Conservation (phyloP, 495 filamentous ascomycete genomes). For the Ascodesmis nigricans region DNA sequence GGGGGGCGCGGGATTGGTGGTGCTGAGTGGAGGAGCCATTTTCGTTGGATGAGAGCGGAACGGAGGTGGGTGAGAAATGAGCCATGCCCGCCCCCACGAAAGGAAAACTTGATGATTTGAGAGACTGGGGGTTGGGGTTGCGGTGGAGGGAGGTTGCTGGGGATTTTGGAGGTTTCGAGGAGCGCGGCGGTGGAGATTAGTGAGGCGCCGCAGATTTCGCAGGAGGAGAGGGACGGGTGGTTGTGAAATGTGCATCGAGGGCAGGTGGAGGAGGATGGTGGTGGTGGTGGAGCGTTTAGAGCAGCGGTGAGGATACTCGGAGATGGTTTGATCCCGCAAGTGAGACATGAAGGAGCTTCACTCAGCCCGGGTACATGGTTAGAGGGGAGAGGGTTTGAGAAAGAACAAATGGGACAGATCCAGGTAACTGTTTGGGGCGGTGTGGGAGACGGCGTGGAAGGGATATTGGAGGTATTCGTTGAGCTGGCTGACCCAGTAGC, state of each 20-base stretch:
- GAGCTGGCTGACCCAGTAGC: constrained; percentile 28
- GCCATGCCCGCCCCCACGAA: constrained; percentile 71
- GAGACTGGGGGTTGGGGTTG: constrained; percentile 26
- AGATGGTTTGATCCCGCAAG: constrained; percentile 88
- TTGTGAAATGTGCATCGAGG: constrained; percentile 88
- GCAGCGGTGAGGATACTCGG: constrained; percentile 21
- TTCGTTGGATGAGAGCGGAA: constrained; percentile 66
- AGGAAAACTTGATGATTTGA: constrained; percentile 77
- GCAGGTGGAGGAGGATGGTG: constrained; percentile 33
- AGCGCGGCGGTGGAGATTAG: not conserved
- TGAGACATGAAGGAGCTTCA: constrained; percentile 55
- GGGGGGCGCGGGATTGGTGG: constrained; percentile 64
- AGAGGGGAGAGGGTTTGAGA: constrained; percentile 83
- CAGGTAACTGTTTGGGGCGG: constrained; percentile 49
- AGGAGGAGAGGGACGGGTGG: constrained; percentile 63
- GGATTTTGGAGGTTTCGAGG: not conserved
- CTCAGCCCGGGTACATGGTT: constrained; percentile 69
- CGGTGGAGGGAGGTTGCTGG: constrained; percentile 22
- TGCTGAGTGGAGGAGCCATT: constrained; percentile 85
- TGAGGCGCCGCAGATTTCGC: constrained; percentile 65
- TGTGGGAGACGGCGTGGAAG: constrained; percentile 29
- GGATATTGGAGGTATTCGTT: not conserved
- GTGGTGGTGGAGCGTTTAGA: constrained; percentile 19
- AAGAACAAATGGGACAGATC: constrained; percentile 93
- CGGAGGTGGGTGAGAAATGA: constrained; percentile 79